Evolutionary conservation across 805 yeast genomes (phyloP).

Genomic region (Metschnikowia drakensbergensis): DNA sequence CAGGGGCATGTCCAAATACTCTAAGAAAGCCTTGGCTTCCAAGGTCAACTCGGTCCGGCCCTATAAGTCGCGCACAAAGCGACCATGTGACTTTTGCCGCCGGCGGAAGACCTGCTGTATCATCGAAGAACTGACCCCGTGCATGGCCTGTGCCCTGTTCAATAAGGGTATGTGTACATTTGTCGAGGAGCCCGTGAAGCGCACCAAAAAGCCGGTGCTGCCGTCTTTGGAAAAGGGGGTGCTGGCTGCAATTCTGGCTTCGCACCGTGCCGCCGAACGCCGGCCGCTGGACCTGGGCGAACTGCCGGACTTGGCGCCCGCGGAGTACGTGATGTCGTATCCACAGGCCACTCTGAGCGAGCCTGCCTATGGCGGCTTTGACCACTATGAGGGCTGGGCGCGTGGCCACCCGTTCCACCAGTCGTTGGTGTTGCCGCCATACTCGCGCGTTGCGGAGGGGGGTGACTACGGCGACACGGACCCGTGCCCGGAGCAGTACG

Average conservation of each 20-base stretch:
- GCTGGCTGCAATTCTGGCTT: too few species aligned
- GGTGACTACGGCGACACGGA: background rate
- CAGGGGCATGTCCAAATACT: constrained; percentile 10
- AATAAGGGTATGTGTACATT: constrained; percentile 29
- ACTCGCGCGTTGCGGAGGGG: background rate
- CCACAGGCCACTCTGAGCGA: background rate
- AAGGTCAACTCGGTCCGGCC: constrained; percentile 25
- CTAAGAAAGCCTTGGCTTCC: constrained; percentile 17
- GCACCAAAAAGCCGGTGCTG: constrained; percentile 31
- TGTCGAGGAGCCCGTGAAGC: constrained; percentile 56
- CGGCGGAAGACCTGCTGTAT: constrained; percentile 35
- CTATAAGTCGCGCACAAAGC: constrained; percentile 30
- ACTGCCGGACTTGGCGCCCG: background rate
- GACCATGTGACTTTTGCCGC: constrained; percentile 37
- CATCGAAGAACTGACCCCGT: constrained; percentile 28
- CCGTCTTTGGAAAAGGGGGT: background rate
- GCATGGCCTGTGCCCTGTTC: constrained; percentile 28
- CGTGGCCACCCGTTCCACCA: background rate
- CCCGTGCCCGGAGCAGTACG: too few species aligned
- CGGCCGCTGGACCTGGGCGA: background rate
- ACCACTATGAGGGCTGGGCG: background rate
- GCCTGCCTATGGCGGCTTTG: background rate
- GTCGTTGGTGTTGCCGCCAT: constrained; percentile 1
- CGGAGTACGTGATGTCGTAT: background rate
- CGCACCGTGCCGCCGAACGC: too few species aligned